Base-by-base conservation (phyloP, 1,284 basidiomycete genomes). In the Trichosporon coremiiforme region DNA sequence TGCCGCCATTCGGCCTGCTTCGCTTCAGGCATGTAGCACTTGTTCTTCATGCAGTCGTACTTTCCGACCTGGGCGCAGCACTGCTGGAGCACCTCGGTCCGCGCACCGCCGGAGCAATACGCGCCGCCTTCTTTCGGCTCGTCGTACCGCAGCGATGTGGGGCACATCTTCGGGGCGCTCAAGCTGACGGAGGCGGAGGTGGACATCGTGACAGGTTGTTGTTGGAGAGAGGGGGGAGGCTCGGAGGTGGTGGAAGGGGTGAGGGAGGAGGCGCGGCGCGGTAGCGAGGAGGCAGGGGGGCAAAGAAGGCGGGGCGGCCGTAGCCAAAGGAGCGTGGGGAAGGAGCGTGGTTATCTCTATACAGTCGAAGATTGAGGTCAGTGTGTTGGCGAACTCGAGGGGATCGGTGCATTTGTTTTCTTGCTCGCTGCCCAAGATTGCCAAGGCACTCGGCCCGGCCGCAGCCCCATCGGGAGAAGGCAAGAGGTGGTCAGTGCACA, bases 41-140 rank as follows among this genome's bases (percentile, higher is more conserved):
- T 62, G 57, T 62, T 62, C 29, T 62, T 62, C 57, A 62, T 62
- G 57, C 57, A 62, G 17, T 62, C 57, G 57, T 62, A 62, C 17
- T n/a, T 62, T 15, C 57, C 57, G 4, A 62, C 15, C 15, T n/a
- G 31, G 17, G 31, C 31, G 17, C 57, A 62, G 7, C 57, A 62
- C 15, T 7, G 2, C 57, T 62, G 57, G 15, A 62, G 57, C 15
- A 62, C 57, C 29, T 62, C 57, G 31, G 57, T 62, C 5, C 31
- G 31, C 29, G 57, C 57, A 13, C 15, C 31, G 7, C 57, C 57
- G 31, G 57, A 31, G 31, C 57, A 62, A 17, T 62, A 62, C 15
- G 57, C 57, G 57, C 57, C 57, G 57, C 57, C 57, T 31, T 62
- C 31, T 13, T 62, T 17, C 4, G 57, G 57, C 5, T 17, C 31